Base-by-base conservation (phyloP, 805 yeast species). In the Ogataea saltuana region DNA sequence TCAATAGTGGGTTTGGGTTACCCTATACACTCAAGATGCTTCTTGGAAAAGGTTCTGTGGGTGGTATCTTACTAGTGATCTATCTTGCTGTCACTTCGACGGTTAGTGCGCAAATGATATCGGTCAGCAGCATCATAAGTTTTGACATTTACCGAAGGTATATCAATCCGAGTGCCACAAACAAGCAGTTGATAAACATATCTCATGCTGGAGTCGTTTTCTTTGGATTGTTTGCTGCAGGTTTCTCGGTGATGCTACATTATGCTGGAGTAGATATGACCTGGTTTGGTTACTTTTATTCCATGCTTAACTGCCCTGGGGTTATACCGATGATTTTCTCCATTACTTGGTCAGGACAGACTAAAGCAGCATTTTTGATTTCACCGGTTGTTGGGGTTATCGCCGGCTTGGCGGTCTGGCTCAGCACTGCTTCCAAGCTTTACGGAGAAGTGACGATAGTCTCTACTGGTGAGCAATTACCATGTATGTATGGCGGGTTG, bases 141-240 rank as follows among this genome's bases (percentile, higher is more conserved):
- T 74, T 69, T 50, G 80, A 74, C 54, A 64, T 72, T 43, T 74
- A 67, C 59, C 66, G 70, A 53, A 63, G 68, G 37, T 74, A 73
- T 53, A 52, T 71, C 44, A 68, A 68, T 34, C 69, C 69, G 36
- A 46, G 59, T 4, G 79, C 79, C 8, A 53, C 65, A n/a, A 71
- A 73, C 38, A 56, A 59, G 18, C 64, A 68, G 39, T 65, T 74
- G 50, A 66, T 73, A 27, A 53, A 58, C 19, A 70, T 67, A 3
- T 70, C 78, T 1, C 76, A 74, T 46, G 48, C 63, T 15, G 59
- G 69, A 11, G 78, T 74, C 28, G 64, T 74, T 20, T 49, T 62
- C 33, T 64, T 57, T 54, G 74, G 68, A 18, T 52, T 64, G 21
- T 65, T 67, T 42, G 53, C 68, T 15, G 69, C 69, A 11, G 69